Base-by-base conservation (phyloP, 441 rosid species). In the Aquilaria agallochum region DNA sequence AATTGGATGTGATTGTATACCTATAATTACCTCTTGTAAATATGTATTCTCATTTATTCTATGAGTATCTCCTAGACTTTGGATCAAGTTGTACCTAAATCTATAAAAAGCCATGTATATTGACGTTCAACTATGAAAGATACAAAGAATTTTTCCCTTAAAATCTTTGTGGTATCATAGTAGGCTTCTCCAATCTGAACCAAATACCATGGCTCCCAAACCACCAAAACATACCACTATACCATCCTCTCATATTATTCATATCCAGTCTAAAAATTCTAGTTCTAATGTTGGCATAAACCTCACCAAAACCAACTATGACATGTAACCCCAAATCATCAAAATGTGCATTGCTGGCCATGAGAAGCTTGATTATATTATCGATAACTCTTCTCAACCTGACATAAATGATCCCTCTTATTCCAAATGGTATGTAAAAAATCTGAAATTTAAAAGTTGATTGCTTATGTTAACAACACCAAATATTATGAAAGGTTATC, bases 391-490 rank as follows among this genome's bases (percentile, higher is more conserved):
- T 1, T 5, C 11, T 8, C 47, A 48, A 36, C 55, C 42, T 1
- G 50, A 11, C 45, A 5, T 12, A 0, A 2, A 4, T 14, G 61
- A 68, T 36, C 42, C 50, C 0, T 32, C 7, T 0, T 12, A 31
- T 4, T 40, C 2, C 1, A 33, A 20, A 5, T 53, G 71, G 55
- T 12, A 9, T 53, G 34, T n/a, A 1, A n/a, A 72, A 48, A 66
- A 63, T 54, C 11, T 62, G 1, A 30, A 5, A 27, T 59, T 61
- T 2, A 61, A 66, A 53, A 32, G 56, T 13, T 47, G 58, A 50
- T 44, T 66, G 1, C 36, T 66, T 31, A 47, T 44, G 11, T 56
- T 31, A 7, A 66, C 33, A 50, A 59, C 31, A 42, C 55, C 36
- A 6, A 11, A 2, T 6, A 4, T 71, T 2, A 59, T 63, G 54